These are phyloP conservation scores for Pythium dissotocum DNA, from an alignment of 352 stramenopile genomes.

Conservation along the genomic window DNA sequence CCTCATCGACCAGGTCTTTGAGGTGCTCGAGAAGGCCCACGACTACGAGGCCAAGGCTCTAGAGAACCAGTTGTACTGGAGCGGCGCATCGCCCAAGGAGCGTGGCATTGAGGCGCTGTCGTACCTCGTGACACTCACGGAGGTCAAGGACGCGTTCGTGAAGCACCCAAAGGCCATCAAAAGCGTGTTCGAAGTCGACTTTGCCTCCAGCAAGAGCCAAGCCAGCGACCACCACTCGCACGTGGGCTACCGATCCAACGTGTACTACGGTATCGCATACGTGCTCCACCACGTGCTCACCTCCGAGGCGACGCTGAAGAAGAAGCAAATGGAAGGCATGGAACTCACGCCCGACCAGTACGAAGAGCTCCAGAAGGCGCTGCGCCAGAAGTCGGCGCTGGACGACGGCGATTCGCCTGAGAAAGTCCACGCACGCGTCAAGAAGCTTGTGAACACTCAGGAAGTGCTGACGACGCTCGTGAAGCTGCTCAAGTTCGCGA, in stretches of 20 bases:
- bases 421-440: constrained; percentile 62
- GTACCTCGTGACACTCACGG: constrained; percentile 83
- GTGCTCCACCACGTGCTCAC: constrained; percentile 94
- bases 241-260: constrained; percentile 73
- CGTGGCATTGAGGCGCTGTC: constrained; percentile 80
- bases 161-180: constrained; percentile 51
- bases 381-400: constrained; percentile 93
- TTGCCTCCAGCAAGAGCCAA: constrained; percentile 35
- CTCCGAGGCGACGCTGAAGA: constrained; percentile 92
- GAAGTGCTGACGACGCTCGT: constrained; percentile 74
- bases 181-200: constrained; percentile 75
- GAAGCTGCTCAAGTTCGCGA: constrained; percentile 76
- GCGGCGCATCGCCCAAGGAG: constrained; percentile 74
- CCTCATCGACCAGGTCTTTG: constrained; percentile 72
- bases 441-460: constrained; percentile 44
- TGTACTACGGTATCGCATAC: constrained; percentile 93
- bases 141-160: constrained; percentile 79
- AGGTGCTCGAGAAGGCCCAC: constrained; percentile 67
- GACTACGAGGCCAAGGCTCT: constrained; percentile 43
- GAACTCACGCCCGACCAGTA: constrained; percentile 98
- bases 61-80: constrained; percentile 58
- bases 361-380: constrained; percentile 95
- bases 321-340: constrained; percentile 96
- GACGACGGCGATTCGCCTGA: constrained; percentile 89
- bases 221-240: constrained; percentile 34